Evolutionary conservation across 202 grass and related monocot species (phyloP).

Genomic region (Schoenoplectus triqueter): DNA sequence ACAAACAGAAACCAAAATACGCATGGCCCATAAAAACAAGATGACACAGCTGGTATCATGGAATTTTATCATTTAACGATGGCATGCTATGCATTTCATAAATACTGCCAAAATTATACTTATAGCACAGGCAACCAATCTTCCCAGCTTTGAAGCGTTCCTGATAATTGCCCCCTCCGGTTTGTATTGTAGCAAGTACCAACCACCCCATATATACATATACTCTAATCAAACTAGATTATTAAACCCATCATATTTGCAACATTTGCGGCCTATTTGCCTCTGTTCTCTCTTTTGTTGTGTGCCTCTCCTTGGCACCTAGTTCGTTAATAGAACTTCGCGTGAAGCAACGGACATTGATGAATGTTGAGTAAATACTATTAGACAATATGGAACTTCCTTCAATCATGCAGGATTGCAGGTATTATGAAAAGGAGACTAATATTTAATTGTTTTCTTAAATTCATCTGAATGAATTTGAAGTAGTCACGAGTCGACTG

Average conservation of each 20-base stretch:
- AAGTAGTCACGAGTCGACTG: not conserved
- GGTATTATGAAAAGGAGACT: not conserved
- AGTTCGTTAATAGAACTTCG: not conserved
- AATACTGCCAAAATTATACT: conserved; percentile 11
- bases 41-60: conserved; percentile 19
- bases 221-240: not conserved
- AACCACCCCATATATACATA: not conserved
- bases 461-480: not conserved
- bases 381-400: not conserved
- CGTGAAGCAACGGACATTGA: conserved; percentile 13
- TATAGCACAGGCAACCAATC: not conserved
- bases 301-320: not conserved
- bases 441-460: not conserved
- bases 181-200: not conserved
- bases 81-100: conserved; percentile 17
- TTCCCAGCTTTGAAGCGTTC: not conserved
- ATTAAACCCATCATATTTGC: conserved; percentile 15
- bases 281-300: not conserved
- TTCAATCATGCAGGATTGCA: not conserved
- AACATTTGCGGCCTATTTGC: conserved; percentile 2
- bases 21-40: conserved; percentile 19
- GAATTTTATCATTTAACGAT: conserved; percentile 28
- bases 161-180: not conserved
- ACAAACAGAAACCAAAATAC: conserved; percentile 16
- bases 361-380: not conserved